These are phyloP conservation scores for Lactifluus pinguis DNA, from an alignment of 768 basidiomycete species.

Conservation along the genomic window DNA sequence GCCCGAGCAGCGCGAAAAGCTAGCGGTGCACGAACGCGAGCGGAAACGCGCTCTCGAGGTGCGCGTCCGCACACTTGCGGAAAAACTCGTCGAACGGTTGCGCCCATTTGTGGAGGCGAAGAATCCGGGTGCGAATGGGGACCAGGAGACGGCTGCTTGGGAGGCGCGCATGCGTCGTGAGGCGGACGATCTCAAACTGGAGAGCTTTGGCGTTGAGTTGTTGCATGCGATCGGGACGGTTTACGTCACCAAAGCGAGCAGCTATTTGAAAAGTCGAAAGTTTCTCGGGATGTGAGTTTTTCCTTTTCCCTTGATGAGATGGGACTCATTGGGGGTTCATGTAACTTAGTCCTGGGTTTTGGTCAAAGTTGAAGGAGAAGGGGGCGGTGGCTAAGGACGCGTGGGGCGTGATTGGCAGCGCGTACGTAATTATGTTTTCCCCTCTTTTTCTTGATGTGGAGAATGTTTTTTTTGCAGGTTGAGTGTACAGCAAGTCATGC, in stretches of 20 bases:
- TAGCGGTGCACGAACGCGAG: slow-evolving; percentile 75
- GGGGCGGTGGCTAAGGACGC: slow-evolving; percentile 90
- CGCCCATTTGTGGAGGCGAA: slow-evolving; percentile 89
- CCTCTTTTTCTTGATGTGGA: too few species aligned
- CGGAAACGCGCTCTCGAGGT: slow-evolving; percentile 70
- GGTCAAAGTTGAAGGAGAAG: slow-evolving; percentile 90
- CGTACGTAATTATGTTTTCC: slow-evolving; percentile 42
- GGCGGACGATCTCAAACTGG: slow-evolving; percentile 91
- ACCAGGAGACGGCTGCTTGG: slow-evolving; percentile 75
- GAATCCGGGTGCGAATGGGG: slow-evolving; percentile 68
- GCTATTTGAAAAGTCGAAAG: slow-evolving; percentile 83
- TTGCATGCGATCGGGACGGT: slow-evolving; percentile 85
- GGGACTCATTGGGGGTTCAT: not conserved
- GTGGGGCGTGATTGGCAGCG: slow-evolving; percentile 94
- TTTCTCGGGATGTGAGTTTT: slow-evolving; percentile 77
- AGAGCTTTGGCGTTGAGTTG: slow-evolving; percentile 96
- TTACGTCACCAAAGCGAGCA: slow-evolving; percentile 89
- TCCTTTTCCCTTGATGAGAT: not conserved
- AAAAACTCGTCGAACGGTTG: slow-evolving; percentile 77
- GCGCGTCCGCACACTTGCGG: slow-evolving; percentile 63
- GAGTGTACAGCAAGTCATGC: slow-evolving; percentile 71
- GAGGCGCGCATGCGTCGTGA: slow-evolving; percentile 70
- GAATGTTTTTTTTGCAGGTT: slow-evolving; percentile 30
- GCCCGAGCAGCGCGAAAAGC: slow-evolving; percentile 78
- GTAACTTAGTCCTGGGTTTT: slow-evolving; percentile 57